These are phyloP conservation scores for Termitomyces bulborhizus DNA, from an alignment of 768 basidiomycete species.

Conservation along the genomic window DNA sequence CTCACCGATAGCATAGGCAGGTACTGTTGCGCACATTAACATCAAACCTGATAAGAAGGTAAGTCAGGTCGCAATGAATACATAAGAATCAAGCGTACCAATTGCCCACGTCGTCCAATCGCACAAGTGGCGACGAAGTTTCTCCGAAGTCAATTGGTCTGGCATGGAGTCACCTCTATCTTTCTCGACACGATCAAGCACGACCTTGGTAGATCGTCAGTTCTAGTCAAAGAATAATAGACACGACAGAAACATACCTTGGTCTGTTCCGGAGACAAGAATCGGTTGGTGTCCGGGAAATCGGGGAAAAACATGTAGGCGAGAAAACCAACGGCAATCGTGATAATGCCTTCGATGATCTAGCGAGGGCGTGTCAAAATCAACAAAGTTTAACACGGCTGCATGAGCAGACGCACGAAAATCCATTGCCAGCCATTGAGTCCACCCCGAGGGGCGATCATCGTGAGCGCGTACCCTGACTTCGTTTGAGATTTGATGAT, in stretches of 20 bases:
- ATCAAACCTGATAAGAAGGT: constrained; percentile 21
- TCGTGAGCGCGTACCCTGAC: constrained; percentile 12
- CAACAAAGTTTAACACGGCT: not conserved
- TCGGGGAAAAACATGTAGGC: constrained; percentile 19
- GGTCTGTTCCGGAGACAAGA: constrained; percentile 30
- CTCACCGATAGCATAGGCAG: constrained; percentile 30
- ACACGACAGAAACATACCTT: constrained; percentile 13
- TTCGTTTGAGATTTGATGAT: not conserved
- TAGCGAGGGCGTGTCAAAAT: constrained; percentile 12
- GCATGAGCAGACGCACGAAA: constrained; percentile 14
- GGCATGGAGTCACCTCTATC: constrained; percentile 32
- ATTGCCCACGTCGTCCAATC: constrained; percentile 33
- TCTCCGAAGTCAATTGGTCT: constrained; percentile 23
- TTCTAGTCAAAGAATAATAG: constrained; percentile 8
- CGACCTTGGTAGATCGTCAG: constrained; percentile 4
- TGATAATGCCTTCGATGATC: constrained; percentile 22
- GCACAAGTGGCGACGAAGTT: constrained; percentile 26
- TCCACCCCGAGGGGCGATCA: constrained; percentile 10
- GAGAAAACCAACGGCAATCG: constrained; percentile 17
- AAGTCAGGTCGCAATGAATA: not conserved
- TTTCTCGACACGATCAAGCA: constrained; percentile 26
- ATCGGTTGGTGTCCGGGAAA: constrained; percentile 24
- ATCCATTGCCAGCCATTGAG: constrained; percentile 23
- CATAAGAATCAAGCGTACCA: constrained; percentile 15
- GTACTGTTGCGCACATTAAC: constrained; percentile 31